Evolutionary conservation across 768 basidiomycete genomes (phyloP).

Genomic region (Leccinum variicolor): DNA sequence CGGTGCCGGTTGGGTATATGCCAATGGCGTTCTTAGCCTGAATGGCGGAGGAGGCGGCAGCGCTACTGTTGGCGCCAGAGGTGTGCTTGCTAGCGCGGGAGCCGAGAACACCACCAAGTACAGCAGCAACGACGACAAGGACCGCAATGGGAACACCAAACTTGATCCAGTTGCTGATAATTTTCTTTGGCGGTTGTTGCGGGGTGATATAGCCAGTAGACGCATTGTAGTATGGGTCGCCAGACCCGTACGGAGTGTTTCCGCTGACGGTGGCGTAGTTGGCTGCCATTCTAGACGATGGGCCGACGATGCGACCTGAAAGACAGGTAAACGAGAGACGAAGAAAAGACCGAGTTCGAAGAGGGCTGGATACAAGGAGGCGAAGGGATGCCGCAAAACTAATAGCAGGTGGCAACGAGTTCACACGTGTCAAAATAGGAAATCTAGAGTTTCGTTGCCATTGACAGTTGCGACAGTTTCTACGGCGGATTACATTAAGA

Average conservation of each 20-base stretch:
- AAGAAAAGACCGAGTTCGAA: constrained; percentile 13
- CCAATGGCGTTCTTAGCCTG: constrained; percentile 61
- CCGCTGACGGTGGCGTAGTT: constrained; percentile 35
- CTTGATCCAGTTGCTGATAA: constrained; percentile 70
- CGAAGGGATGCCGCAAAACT: neutral
- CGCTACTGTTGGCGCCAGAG: constrained; percentile 34
- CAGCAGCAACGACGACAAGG: constrained; percentile 60
- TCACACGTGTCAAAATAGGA: constrained; percentile 12
- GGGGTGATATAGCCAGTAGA: constrained; percentile 71
- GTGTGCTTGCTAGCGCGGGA: constrained; percentile 47
- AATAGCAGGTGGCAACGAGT: constrained; percentile 1
- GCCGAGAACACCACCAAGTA: constrained; percentile 80
- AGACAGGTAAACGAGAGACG: constrained; percentile 22
- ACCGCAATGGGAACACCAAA: constrained; percentile 66
- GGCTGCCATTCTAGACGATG: constrained; percentile 35
- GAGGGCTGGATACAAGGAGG: neutral
- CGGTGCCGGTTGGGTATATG: constrained; percentile 72
- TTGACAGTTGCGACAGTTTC: no score
- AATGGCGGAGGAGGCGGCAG: constrained; percentile 47
- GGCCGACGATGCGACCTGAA: constrained; percentile 15
- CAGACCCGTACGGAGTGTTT: constrained; percentile 50
- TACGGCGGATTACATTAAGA: no score
- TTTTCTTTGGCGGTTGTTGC: constrained; percentile 42
- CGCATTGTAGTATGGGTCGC: constrained; percentile 65
- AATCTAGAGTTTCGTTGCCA: neutral